Base-by-base conservation (phyloP, 495 filamentous ascomycete genomes). In the Talaromyces thailandensis region DNA sequence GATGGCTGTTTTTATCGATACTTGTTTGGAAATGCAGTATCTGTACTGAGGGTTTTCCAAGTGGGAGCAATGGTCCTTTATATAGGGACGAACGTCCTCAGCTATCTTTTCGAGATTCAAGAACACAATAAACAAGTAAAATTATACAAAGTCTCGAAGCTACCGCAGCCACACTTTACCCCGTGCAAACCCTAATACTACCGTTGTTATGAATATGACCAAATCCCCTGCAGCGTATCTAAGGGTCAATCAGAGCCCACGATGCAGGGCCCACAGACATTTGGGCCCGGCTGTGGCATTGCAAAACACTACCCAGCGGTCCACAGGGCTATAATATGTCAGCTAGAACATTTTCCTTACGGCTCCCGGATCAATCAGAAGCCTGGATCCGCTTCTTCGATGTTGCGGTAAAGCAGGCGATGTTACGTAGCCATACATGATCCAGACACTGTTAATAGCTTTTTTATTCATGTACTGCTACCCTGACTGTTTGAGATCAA, bases 391-490 rank as follows among this genome's bases (percentile, higher is more conserved):
- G 14, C 24, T 55, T 55, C 21, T 55, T 55, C 14, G 5, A 11
- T 26, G 52, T 55, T 55, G 52, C 24, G 52, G 23, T 48, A 48
- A 18, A 24, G 52, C 52, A 29, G 23, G 23, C 52, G 52, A 55
- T 55, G 52, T 55, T 55, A 55, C 52, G 52, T 55, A 55, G 52
- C 52, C 52, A 55, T 55, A 55, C 52, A 55, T 55, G 52, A 55
- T 11, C 24, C 28, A 6, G 52, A 28, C 52, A 55, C 23, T 28
- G 8, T 55, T 4, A 21, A 16, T 16, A 55, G 52, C 52, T 11
- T 26, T 35, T 35, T 40, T 40, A 14, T 40, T 40, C 35, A 40
- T 55, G 52, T 55, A 16, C 11, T 55, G 23, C 52, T 55, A 55
- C 52, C 7, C 5, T 55, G 52, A 9, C 11, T 55, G 52, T 29